Base-by-base conservation (phyloP, 2,329 filamentous ascomycete genomes). In the Magnaporthiopsis incrustans region DNA sequence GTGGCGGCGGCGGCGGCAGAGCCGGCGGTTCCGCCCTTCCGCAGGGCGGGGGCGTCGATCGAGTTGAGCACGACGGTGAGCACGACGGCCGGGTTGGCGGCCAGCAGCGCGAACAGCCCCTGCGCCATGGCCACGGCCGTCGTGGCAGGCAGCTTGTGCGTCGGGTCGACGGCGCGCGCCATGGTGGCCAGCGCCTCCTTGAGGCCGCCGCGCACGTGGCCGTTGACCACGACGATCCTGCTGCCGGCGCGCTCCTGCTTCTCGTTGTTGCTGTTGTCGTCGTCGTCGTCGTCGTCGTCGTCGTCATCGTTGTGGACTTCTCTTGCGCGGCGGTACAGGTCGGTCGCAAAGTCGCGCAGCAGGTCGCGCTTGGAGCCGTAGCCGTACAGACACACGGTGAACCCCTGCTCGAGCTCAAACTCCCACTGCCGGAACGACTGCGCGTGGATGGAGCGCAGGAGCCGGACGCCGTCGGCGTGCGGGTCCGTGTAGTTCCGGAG, bases 311-410 rank as follows among this genome's bases (percentile, higher is more conserved):
- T 5, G 27, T 3, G 3, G 27, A 30, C 73, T 18, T 77, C 72
- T 2, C 67, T 65, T 15, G 70, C 72, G 27, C 74, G 75, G 62
- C 81, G 75, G 70, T 91, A 85, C 18, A 90, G 71, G 74, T 91
- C 85, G 64, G 85, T 83, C 0, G 91, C 92, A 73, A 97, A 96
- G 58, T 84, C 81, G 66, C 88, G 85, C 12, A 94, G 80, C 1
- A 98, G 83, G 3, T 80, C 77, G 44, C 90, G 83, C 76, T 99
- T 99, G 2, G 92, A 96, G 0, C 95, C 95, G 73, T 92, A 96
- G 35, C 95, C 95, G 73, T 96, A 97, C 0, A 97, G 78, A 72
- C 95, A 97, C 62, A 98, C 80, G 71, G 91, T 92, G 79, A 97
- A 98, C 27, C 88, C 87, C 73, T 97, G 87, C 6, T 87, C 82